Evolutionary conservation across 1,139 yeast genomes (phyloP).

Genomic region (Debaryomyces fabryi): DNA sequence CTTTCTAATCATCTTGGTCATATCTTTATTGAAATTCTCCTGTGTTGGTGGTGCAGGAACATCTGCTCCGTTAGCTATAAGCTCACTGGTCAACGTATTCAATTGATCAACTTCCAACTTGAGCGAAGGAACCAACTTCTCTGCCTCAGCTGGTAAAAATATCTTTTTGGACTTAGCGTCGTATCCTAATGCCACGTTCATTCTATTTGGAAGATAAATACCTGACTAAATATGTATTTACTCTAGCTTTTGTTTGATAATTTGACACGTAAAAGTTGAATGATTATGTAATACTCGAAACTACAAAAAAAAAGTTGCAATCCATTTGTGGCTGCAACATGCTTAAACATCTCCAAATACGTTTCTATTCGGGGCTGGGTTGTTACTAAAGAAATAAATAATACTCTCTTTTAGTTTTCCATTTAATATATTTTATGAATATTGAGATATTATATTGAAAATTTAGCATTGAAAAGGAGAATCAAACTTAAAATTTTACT

Average conservation of each 20-base stretch:
- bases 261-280: conserved; percentile 4
- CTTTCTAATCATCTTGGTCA: conserved; percentile 69
- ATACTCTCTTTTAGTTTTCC: neutral
- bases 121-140: conserved; percentile 28
- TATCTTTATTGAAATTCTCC: conserved; percentile 55
- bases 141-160: conserved; percentile 27
- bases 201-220: conserved; percentile 8
- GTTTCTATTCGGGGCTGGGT: neutral
- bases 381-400: too few relatives aligned
- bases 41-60: conserved; percentile 68
- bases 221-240: neutral
- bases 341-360: neutral
- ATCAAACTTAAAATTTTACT: too few relatives aligned
- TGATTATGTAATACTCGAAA: conserved; percentile 3
- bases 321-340: conserved; percentile 7
- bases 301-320: neutral
- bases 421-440: neutral
- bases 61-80: conserved; percentile 62
- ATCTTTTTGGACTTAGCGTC: conserved; percentile 34
- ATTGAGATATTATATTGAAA: neutral
- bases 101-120: conserved; percentile 60
- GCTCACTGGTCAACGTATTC: conserved; percentile 62
- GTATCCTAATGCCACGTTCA: conserved; percentile 29
- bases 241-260: conserved; percentile 1
- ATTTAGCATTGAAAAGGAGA: neutral